These are phyloP conservation scores for Cyberlindnera lachancei DNA, from an alignment of 805 yeast genomes.

Conservation along the genomic window DNA sequence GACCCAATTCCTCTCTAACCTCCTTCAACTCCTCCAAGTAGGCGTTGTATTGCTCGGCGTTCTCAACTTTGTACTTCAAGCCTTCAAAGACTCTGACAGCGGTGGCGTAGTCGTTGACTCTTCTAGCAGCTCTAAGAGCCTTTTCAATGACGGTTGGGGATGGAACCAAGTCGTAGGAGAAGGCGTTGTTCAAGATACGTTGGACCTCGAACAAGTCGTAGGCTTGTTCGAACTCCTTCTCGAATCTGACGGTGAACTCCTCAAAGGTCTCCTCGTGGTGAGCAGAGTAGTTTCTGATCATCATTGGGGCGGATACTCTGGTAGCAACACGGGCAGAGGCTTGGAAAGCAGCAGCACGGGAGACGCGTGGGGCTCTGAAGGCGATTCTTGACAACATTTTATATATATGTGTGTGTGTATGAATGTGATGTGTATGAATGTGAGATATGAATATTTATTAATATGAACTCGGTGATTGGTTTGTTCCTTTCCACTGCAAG, in stretches of 20 bases:
- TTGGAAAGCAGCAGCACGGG: constrained; percentile 8
- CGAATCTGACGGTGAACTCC: constrained; percentile 85
- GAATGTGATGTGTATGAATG: background rate
- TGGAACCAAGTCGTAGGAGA: constrained; percentile 97
- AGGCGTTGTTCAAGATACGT: constrained; percentile 95
- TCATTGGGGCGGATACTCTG: constrained; percentile 6
- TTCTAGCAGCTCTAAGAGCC: constrained; percentile 96
- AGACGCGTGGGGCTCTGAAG: constrained; percentile 14
- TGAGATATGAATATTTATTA: background rate
- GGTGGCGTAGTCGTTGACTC: constrained; percentile 97
- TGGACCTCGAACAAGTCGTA: constrained; percentile 82
- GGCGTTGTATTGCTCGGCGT: constrained; percentile 88
- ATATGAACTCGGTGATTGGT: too few relatives aligned
- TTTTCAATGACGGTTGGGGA: constrained; percentile 93
- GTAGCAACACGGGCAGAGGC: constrained; percentile 4
- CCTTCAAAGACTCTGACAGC: constrained; percentile 99
- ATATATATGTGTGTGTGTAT: background rate
- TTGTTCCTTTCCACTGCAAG: too few relatives aligned
- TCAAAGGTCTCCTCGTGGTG: constrained; percentile 90
- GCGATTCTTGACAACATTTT: constrained; percentile 13
- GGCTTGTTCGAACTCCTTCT: constrained; percentile 93
- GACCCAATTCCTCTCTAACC: constrained; percentile 85
- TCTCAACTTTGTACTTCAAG: constrained; percentile 92
- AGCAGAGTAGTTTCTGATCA: constrained; percentile 63
- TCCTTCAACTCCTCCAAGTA: constrained; percentile 92